Conservation (phyloP, 106 monocot species). For the Ottelia alismoides region DNA sequence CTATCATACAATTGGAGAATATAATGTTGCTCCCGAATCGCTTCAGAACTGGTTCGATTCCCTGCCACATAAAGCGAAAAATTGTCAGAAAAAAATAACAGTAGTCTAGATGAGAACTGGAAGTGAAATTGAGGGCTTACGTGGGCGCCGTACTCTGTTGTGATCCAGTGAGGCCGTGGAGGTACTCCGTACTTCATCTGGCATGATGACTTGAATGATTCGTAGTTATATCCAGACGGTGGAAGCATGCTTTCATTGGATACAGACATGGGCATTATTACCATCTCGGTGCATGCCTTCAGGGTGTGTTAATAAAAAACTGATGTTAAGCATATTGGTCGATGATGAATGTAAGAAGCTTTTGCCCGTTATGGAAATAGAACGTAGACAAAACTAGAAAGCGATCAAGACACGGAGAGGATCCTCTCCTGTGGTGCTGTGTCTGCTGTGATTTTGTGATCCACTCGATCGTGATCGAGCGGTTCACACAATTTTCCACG, state of each 20-base stretch:
- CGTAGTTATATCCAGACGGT: constrained; percentile 30
- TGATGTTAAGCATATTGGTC: too few species aligned
- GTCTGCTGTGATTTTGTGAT: too few species aligned
- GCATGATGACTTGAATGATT: constrained; percentile 30
- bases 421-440: too few species aligned
- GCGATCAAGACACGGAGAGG: too few species aligned
- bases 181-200: constrained; percentile 32
- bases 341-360: too few species aligned
- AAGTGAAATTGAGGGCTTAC: too few species aligned
- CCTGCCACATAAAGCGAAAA: constrained; percentile 25
- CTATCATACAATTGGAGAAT: constrained; percentile 94
- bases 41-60: constrained; percentile 55
- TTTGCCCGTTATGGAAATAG: too few species aligned
- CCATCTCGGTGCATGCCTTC: constrained; percentile 91
- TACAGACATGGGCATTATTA: constrained; percentile 77
- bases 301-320: too few species aligned
- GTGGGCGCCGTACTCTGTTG: constrained; percentile 72
- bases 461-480: too few species aligned
- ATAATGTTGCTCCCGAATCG: constrained; percentile 92
- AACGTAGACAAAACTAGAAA: too few species aligned
- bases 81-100: background rate
- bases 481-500: too few species aligned
- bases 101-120: background rate
- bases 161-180: constrained; percentile 81
- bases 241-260: constrained; percentile 75